Percentiles rank a stretch among this genome's conserved stretches.
Conservation (phyloP, 495 filamentous ascomycete genomes). For the Aspergillus ostianus region DNA sequence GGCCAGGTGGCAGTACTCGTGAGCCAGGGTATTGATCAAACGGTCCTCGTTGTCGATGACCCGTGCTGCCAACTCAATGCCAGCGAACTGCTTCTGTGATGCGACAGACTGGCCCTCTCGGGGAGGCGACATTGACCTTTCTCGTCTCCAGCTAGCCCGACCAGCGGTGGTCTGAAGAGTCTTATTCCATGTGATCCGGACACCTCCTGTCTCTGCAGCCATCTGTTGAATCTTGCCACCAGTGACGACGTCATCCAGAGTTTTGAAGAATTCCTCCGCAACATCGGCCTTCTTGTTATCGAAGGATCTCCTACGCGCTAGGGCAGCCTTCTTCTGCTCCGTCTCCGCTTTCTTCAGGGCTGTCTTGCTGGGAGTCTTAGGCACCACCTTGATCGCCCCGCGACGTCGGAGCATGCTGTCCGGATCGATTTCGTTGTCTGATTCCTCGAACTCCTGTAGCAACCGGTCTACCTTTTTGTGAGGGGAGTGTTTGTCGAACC, state of each 20-base stretch:
- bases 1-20: conserved; percentile 93
- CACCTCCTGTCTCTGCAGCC: conserved; percentile 67
- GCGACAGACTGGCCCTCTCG: background rate
- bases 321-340: conserved; percentile 42
- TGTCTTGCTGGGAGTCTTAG: conserved; percentile 43
- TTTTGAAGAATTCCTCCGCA: conserved; percentile 65
- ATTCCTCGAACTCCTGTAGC: conserved; percentile 33
- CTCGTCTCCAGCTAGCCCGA: conserved; percentile 73
- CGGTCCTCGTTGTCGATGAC: conserved; percentile 77
- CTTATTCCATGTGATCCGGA: conserved; percentile 79
- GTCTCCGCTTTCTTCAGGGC: conserved; percentile 43
- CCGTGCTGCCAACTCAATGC: conserved; percentile 84
- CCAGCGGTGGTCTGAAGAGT: conserved; percentile 86
- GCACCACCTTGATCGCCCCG: conserved; percentile 13
- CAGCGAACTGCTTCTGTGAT: conserved; percentile 59
- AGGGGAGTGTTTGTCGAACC: conserved; percentile 79
- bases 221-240: conserved; percentile 58
- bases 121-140: conserved; percentile 22
- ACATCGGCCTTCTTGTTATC: conserved; percentile 61
- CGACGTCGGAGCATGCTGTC: conserved; percentile 15
- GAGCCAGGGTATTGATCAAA: conserved; percentile 81
- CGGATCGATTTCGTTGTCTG: conserved; percentile 22
- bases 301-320: conserved; percentile 60
- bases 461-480: conserved; percentile 44
- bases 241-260: conserved; percentile 70